Conservation (phyloP, 225 moss, liverwort and hornwort species). For the Takakia lepidozioides region DNA sequence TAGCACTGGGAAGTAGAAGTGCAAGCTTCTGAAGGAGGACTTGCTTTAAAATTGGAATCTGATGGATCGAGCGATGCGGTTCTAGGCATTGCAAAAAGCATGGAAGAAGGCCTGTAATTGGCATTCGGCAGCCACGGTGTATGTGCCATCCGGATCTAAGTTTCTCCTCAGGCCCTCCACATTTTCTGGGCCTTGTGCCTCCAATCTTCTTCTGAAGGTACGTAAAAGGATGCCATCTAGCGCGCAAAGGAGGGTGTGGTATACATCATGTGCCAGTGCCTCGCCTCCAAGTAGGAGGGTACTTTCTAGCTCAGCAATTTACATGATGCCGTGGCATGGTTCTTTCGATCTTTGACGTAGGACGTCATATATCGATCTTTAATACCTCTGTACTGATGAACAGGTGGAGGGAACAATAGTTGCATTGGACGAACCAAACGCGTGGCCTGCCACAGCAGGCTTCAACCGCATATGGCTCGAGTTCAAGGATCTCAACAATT, state of each 20-base stretch:
- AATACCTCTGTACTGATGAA: neutral
- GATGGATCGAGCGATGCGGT: no score
- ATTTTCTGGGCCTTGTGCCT: constrained; percentile 29
- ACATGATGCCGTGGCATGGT: neutral
- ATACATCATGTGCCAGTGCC: neutral
- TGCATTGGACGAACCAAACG: constrained; percentile 31
- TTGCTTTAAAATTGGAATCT: no score
- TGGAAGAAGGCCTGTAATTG: constrained; percentile 27
- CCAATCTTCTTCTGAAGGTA: constrained; percentile 38
- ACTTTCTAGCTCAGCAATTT: neutral
- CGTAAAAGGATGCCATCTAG: neutral
- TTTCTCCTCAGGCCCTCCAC: constrained; percentile 19
- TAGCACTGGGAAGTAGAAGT: neutral
- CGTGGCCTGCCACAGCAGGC: constrained; percentile 2
- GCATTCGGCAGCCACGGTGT: constrained; percentile 16
- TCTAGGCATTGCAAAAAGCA: constrained; percentile 31
- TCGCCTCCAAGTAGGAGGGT: neutral
- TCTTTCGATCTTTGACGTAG: neutral
- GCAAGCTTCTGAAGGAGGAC: no score
- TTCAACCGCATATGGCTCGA: constrained; percentile 23
- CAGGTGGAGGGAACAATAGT: constrained; percentile 47
- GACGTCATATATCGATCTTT: neutral
- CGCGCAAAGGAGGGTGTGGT: neutral
- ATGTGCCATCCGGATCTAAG: constrained; percentile 25
- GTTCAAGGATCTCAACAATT: constrained; percentile 34